Evolutionary conservation across 1,139 yeast genomes (phyloP).

Genomic region (Magnusiomyces tetraspermus): DNA sequence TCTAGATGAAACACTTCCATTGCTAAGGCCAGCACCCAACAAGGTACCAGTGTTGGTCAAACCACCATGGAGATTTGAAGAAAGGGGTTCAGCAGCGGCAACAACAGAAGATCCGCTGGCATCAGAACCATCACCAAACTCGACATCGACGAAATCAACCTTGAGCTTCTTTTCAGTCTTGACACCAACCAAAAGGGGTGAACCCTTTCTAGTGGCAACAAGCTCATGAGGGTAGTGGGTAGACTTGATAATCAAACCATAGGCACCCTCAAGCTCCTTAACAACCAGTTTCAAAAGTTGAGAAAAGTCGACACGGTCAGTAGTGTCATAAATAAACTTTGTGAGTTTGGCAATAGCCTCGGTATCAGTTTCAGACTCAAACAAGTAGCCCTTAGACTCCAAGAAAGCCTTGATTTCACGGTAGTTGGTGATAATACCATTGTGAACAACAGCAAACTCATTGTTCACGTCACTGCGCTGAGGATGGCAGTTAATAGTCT

Average conservation of each 20-base stretch:
- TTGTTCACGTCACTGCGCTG: conserved; percentile 76
- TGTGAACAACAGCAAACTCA: conserved; percentile 90
- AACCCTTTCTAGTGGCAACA: conserved; percentile 96
- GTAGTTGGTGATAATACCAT: conserved; percentile 96
- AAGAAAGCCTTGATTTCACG: conserved; percentile 80
- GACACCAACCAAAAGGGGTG: conserved; percentile 94
- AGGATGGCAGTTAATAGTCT: conserved; percentile 83
- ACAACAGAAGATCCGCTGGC: conserved; percentile 6
- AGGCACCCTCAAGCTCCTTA: conserved; percentile 93
- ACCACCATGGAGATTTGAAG: conserved; percentile 1
- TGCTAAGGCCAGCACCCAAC: conserved; percentile 1
- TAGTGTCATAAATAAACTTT: conserved; percentile 79
- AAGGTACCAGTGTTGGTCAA: not conserved
- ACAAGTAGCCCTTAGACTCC: conserved; percentile 64
- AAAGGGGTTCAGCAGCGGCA: not conserved
- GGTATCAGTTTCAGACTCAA: conserved; percentile 93
- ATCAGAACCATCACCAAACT: conserved; percentile 59
- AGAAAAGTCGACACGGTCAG: conserved; percentile 72
- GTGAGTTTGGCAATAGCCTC: conserved; percentile 95
- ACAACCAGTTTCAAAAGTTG: conserved; percentile 88
- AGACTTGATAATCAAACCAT: conserved; percentile 89
- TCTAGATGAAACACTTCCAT: conserved; percentile 3
- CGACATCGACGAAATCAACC: conserved; percentile 97
- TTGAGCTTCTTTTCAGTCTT: conserved; percentile 90
- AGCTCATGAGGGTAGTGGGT: conserved; percentile 91